Base-by-base conservation (phyloP, 208 protist species). In the Wallacemonas sp. region DNA sequence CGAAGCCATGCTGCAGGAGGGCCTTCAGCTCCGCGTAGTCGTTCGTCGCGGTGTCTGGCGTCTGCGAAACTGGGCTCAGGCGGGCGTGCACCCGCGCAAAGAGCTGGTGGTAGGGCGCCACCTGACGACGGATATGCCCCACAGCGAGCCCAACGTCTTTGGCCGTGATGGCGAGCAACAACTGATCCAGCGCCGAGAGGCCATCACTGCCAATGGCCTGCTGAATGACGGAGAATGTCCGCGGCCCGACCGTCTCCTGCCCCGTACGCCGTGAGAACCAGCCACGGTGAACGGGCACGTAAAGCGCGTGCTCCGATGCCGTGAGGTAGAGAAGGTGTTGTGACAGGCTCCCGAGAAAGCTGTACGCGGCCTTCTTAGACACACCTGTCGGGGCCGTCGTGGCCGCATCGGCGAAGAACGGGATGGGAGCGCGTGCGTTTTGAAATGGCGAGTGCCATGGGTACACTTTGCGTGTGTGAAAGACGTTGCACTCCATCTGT, bases 401-500 rank as follows among this genome's bases (percentile, higher is more conserved):
- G 44, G 46, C 28, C 66, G 70, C 34, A 6, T 62, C 62, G 27
- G 70, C 62, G 65, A 98, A 97, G 53, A 86, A 88, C 24, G 97
- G 96, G 62, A 99, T 99, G 9, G 95, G 92, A 46, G 98, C 97
- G 39, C 90, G 92, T 8, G 75, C 66, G 14, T 85, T 96, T 73
- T 99, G 97, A 73, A 95, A 98, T 14, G 70, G 64, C 5, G 88
- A 95, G 36, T 81, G 80, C 90, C 88, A 97, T 27, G 77, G 73
- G 68, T 89, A 97, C 1, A 98, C 58, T 64, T 98, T 97, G 51
- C 91, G 97, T 30, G 91, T 94, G 44, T 98, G 79, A 66, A 98
- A 99, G 2, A 65, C 69, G 77, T 98, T 98, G 72, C 93, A 97
- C 80, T 98, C 97, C 83, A 98, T 98, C 75, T 99, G 96, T 11